Conservation (phyloP, 768 basidiomycete genomes). For the Leccinum subgranulosum region DNA sequence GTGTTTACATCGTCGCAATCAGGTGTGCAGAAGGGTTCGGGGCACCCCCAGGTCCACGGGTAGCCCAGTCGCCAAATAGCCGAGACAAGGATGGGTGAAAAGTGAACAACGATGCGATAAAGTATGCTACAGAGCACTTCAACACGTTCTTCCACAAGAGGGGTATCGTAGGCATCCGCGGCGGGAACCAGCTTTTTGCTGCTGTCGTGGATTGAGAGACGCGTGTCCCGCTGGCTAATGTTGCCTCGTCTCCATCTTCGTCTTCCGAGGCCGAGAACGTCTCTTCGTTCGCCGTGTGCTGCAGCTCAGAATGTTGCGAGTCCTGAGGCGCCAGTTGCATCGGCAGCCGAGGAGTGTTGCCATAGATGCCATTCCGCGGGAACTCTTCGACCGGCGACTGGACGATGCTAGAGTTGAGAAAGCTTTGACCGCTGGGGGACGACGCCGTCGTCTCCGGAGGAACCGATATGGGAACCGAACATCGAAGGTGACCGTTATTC, state of each 20-base stretch:
- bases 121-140: constrained; percentile 91
- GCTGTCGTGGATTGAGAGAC: constrained; percentile 1
- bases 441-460: neutral
- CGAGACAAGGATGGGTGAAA: constrained; percentile 74
- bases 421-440: neutral
- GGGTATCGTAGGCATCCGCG: constrained; percentile 39
- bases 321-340: neutral
- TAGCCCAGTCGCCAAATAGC: constrained; percentile 59
- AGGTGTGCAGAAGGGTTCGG: constrained; percentile 84
- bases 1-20: constrained; percentile 79
- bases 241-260: constrained; percentile 4
- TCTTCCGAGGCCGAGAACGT: constrained; percentile 13
- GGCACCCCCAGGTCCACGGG: constrained; percentile 43
- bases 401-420: neutral
- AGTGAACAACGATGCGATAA: constrained; percentile 89
- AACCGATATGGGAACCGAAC: neutral
- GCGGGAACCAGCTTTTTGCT: constrained; percentile 6
- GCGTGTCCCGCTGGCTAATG: constrained; percentile 4
- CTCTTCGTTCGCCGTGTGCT: constrained; percentile 5
- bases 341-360: neutral
- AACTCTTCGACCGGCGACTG: constrained; percentile 3
- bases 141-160: constrained; percentile 67
- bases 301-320: neutral
- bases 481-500: constrained; percentile 48
- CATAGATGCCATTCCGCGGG: neutral